Evolutionary conservation across 208 protist species (phyloP).

Genomic region (Leptomonas seymouri): DNA sequence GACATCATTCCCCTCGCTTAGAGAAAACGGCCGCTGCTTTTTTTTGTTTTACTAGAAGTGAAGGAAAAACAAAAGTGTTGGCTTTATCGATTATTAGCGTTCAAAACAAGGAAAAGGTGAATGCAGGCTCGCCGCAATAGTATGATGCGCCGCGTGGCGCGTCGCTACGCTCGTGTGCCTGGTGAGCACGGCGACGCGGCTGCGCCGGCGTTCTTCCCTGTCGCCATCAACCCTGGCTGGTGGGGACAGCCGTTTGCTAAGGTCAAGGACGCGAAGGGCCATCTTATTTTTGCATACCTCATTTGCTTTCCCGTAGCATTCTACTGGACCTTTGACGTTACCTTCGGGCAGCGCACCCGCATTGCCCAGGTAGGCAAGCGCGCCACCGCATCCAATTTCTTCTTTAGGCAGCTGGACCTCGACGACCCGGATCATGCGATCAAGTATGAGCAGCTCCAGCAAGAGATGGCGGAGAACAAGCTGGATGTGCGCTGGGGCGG

Average conservation of each 20-base stretch:
- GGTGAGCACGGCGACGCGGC: slow-evolving; percentile 84
- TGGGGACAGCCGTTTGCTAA: slow-evolving; percentile 91
- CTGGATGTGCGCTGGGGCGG: slow-evolving; percentile 87
- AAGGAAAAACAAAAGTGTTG: neutral
- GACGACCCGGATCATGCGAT: slow-evolving; percentile 91
- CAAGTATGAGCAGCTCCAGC: slow-evolving; percentile 82
- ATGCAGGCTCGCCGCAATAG: slow-evolving; percentile 87
- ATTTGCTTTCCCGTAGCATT: slow-evolving; percentile 74
- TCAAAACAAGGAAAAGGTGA: neutral
- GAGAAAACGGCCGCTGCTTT: slow-evolving; percentile 10
- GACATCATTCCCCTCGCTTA: too few relatives aligned
- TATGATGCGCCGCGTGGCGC: slow-evolving; percentile 86
- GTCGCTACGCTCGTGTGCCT: slow-evolving; percentile 84
- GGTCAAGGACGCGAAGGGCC: slow-evolving; percentile 76
- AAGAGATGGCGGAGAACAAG: slow-evolving; percentile 87
- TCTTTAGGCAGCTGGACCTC: slow-evolving; percentile 84
- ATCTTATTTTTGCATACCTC: slow-evolving; percentile 69
- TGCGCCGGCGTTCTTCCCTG: slow-evolving; percentile 85
- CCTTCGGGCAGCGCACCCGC: slow-evolving; percentile 74
- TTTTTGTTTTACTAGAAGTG: slow-evolving; percentile 20
- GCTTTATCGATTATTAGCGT: slow-evolving; percentile 17
- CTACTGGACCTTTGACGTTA: slow-evolving; percentile 82
- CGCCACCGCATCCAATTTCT: slow-evolving; percentile 75
- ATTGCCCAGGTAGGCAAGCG: slow-evolving; percentile 79
- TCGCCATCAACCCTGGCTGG: slow-evolving; percentile 88